Percentiles rank a stretch among this genome's conserved stretches.
Evolutionary conservation across 2,329 filamentous ascomycete genomes (phyloP).

Genomic region (Colletotrichum spinosum): DNA sequence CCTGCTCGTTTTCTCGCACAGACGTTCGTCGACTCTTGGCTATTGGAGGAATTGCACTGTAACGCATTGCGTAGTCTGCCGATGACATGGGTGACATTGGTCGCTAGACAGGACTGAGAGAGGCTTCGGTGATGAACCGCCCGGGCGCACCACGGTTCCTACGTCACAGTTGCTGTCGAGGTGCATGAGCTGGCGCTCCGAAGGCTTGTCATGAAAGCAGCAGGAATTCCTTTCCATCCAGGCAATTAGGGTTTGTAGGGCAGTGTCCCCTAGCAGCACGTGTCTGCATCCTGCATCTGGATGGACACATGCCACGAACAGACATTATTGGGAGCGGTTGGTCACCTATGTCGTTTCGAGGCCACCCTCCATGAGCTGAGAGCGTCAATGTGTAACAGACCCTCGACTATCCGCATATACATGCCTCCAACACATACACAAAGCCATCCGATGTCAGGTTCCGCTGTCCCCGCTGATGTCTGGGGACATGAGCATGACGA

Average conservation of each 20-base stretch:
- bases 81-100: conserved; percentile 5
- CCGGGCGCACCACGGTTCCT: conserved; percentile 17
- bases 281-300: conserved; percentile 26
- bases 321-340: conserved; percentile 13
- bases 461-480: background rate
- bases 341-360: conserved; percentile 20
- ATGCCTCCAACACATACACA: background rate
- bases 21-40: conserved; percentile 31
- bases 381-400: background rate
- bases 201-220: conserved; percentile 19
- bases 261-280: conserved; percentile 19
- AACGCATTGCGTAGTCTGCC: conserved; percentile 23
- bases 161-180: conserved; percentile 30
- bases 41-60: conserved; percentile 25
- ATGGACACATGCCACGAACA: conserved; percentile 14
- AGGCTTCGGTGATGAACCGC: conserved; percentile 25
- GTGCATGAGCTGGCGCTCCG: conserved; percentile 19
- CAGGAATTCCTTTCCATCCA: background rate
- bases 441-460: background rate
- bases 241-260: conserved; percentile 24
- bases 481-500: background rate
- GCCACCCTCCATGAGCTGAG: conserved; percentile 26
- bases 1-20: conserved; percentile 27
- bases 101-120: background rate
- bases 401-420: background rate